A percentile compares a stretch with the other conserved stretches of the same genome.
These are phyloP conservation scores for Trypanosoma vivax DNA, from an alignment of 208 protist species.

Conservation along the genomic window DNA sequence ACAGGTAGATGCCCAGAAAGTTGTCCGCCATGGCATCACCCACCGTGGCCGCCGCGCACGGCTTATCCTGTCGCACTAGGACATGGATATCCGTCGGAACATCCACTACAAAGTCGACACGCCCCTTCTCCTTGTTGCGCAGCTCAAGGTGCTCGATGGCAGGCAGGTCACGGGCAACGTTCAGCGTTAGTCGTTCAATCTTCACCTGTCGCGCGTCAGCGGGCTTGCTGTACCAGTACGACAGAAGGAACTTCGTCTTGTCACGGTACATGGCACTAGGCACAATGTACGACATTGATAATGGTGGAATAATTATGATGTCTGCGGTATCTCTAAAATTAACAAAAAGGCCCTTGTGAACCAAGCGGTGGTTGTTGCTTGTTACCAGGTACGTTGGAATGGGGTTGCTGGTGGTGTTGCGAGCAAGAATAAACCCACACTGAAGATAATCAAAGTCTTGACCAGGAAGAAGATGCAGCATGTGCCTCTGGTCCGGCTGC, in stretches of 20 bases:
- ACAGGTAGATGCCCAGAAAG: conserved; percentile 70
- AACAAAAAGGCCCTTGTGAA: conserved; percentile 57
- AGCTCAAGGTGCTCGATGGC: conserved; percentile 67
- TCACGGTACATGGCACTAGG: conserved; percentile 59
- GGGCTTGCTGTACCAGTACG: conserved; percentile 52
- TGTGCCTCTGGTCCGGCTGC: conserved; percentile 72
- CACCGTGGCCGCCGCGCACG: conserved; percentile 37
- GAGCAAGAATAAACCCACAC: conserved; percentile 44
- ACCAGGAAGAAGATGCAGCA: conserved; percentile 53
- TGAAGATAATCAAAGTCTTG: conserved; percentile 70
- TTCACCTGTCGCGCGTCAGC: conserved; percentile 34
- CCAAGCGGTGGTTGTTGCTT: conserved; percentile 67
- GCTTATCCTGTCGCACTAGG: conserved; percentile 65
- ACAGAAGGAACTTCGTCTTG: conserved; percentile 79
- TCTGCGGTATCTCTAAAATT: conserved; percentile 59
- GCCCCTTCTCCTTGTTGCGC: conserved; percentile 32
- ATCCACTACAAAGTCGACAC: conserved; percentile 78
- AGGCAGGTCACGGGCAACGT: conserved; percentile 54
- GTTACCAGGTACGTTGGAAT: conserved; percentile 77
- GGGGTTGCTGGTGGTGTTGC: conserved; percentile 25
- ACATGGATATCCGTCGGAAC: conserved; percentile 68
- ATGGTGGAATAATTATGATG: conserved; percentile 51
- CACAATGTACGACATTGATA: conserved; percentile 74
- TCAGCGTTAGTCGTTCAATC: conserved; percentile 30
- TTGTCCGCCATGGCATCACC: conserved; percentile 66